These are phyloP conservation scores for Gaillardinia entomophila DNA, from an alignment of 805 yeast species.

Conservation along the genomic window DNA sequence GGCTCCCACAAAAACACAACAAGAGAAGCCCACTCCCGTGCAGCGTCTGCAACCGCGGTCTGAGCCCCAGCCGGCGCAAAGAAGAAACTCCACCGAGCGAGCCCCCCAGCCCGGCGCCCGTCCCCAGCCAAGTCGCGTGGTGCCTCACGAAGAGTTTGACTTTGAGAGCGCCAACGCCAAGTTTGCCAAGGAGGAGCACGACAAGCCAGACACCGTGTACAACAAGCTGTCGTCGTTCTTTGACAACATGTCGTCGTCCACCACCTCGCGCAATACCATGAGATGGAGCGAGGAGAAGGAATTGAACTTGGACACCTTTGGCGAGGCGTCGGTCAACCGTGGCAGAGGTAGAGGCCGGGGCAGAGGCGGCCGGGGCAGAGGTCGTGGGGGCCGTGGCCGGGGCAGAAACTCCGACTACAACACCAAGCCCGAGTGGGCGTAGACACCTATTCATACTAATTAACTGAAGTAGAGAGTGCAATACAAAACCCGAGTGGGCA, in stretches of 20 bases:
- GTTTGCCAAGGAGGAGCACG: slow-evolving; percentile 47
- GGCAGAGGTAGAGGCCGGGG: slow-evolving; percentile 19
- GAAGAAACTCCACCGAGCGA: too few relatives aligned
- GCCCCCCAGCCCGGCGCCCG: slow-evolving; percentile 9
- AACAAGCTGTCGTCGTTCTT: slow-evolving; percentile 83
- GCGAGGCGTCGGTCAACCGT: slow-evolving; percentile 51
- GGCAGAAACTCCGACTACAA: slow-evolving; percentile 23
- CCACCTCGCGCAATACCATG: slow-evolving; percentile 42
- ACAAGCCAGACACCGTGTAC: slow-evolving; percentile 41
- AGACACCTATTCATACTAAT: not conserved
- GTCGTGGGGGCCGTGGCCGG: slow-evolving; percentile 41
- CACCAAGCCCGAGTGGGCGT: slow-evolving; percentile 14
- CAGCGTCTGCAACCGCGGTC: not conserved
- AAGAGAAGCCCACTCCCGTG: slow-evolving; percentile 6
- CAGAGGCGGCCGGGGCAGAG: slow-evolving; percentile 28
- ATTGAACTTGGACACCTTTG: slow-evolving; percentile 79
- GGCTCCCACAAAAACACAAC: slow-evolving; percentile 6
- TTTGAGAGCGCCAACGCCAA: slow-evolving; percentile 70
- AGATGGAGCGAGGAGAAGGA: slow-evolving; percentile 69
- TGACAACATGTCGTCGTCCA: slow-evolving; percentile 74
- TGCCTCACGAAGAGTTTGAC: slow-evolving; percentile 63
- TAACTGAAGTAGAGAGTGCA: too few relatives aligned
- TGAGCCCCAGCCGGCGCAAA: slow-evolving; percentile 6
- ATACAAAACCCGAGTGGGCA: slow-evolving; percentile 15
- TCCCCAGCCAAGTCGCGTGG: slow-evolving; percentile 2